Base-by-base conservation (phyloP, 768 basidiomycete genomes). In the Daedalea quercina region DNA sequence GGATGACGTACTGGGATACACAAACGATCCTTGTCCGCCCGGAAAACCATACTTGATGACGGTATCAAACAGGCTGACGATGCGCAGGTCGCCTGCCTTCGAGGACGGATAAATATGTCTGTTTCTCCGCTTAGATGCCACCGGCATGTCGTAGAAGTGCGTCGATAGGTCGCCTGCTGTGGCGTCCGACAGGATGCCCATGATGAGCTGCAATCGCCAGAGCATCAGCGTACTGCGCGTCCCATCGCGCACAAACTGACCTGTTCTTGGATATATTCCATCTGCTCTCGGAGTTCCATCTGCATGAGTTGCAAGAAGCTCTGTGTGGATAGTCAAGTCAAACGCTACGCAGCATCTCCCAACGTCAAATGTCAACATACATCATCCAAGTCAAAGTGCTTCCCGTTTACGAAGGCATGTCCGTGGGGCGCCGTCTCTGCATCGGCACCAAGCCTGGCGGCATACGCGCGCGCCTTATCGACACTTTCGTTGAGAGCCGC, bases 61-160 rank as follows among this genome's bases (percentile, higher is more conserved):
- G 1, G 87, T 55, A 11, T 82, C 80, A 0, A 76, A 74, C 9
- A 90, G 62, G 58, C 78, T 80, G 53, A 78, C 65, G 23, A 90
- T 69, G 24, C 71, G 73, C 11, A 89, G 63, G 34, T 71, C 70
- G 17, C 74, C 74, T 2, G 74, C 62, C 31, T 69, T 72, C 13
- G 69, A 69, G 8, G 72, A 62, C 0, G 85, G 81, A 60, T 82
- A 80, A 50, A 97, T 83, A 63, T 87, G 81, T 24, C 69, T 73
- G 67, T 92, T 97, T n/a, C 96, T 71, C 11, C 85, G 76, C 51
- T 76, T 71, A 40, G 74, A 74, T 0, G 90, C 82, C 0, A 79
- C 80, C 0, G 94, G 89, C 6, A 94, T 76, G 60, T 95, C 91
- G 63, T 95, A 97, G 71, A 97, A 98, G 69, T 89, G 93, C 13